Conservation (phyloP, 2,329 filamentous ascomycete genomes). For the Akanthomyces muscarius region DNA sequence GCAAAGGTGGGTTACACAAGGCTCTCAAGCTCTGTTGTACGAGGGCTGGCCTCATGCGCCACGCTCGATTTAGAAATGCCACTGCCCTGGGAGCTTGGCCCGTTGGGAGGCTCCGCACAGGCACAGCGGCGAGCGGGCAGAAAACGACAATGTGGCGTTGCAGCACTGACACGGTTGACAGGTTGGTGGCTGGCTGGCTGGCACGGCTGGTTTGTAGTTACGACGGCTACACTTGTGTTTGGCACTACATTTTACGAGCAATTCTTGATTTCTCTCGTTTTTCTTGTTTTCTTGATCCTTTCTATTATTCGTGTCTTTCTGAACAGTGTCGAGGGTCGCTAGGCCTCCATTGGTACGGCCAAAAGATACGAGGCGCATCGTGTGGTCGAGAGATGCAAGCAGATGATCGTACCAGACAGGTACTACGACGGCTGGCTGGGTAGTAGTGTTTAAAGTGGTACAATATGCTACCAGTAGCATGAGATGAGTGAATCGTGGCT, state of each 20-base stretch:
- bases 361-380: not conserved
- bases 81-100: not conserved
- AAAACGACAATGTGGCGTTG: not conserved
- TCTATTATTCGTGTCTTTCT: no score
- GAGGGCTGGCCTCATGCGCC: not conserved
- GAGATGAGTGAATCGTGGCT: no score
- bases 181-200: no score
- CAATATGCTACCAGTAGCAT: no score
- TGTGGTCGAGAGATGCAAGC: not conserved
- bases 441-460: no score
- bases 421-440: no score
- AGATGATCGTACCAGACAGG: not conserved
- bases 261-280: no score
- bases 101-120: not conserved
- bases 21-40: not conserved
- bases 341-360: not conserved
- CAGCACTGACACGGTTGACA: no score
- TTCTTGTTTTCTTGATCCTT: no score
- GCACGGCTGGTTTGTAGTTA: no score
- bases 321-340: not conserved
- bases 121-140: not conserved
- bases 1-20: not conserved
- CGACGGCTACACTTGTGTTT: no score
- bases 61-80: not conserved
- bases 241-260: no score